Evolutionary conservation across 106 monocot species (phyloP).

Genomic region (Amphibolis antarctica): DNA sequence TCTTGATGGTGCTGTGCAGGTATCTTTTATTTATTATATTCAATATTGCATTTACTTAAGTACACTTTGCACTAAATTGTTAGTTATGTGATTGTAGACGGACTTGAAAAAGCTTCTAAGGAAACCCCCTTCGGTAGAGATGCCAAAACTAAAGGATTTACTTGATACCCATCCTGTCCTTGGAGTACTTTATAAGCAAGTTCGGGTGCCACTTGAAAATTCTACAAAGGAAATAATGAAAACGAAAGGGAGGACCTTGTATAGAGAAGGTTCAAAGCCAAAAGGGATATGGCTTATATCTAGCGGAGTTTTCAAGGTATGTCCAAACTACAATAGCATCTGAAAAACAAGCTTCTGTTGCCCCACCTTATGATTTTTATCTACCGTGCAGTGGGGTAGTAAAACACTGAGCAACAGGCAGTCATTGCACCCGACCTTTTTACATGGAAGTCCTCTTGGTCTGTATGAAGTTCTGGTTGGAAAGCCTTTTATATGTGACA

Average conservation of each 20-base stretch:
- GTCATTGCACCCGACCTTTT: slow-evolving; percentile 79
- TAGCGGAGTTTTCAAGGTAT: slow-evolving; percentile 74
- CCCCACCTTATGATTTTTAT: background rate
- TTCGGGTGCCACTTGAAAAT: slow-evolving; percentile 33
- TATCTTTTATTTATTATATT: slow-evolving; percentile 6
- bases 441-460: slow-evolving; percentile 85
- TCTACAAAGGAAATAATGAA: slow-evolving; percentile 68
- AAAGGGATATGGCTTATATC: slow-evolving; percentile 90
- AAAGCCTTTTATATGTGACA: slow-evolving; percentile 84
- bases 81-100: slow-evolving; percentile 32
- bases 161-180: slow-evolving; percentile 66
- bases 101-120: slow-evolving; percentile 78
- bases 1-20: slow-evolving; percentile 92
- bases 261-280: slow-evolving; percentile 71
- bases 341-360: background rate
- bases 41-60: slow-evolving; percentile 1
- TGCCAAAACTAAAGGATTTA: slow-evolving; percentile 68
- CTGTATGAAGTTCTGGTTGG: slow-evolving; percentile 86
- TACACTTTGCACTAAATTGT: slow-evolving; percentile 1
- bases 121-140: slow-evolving; percentile 84
- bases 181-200: slow-evolving; percentile 60
- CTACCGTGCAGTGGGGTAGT: slow-evolving; percentile 67
- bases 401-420: slow-evolving; percentile 38
- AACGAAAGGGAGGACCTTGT: slow-evolving; percentile 43
- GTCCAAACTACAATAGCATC: background rate